These are phyloP conservation scores for Hypoxylon sp. DNA, from an alignment of 2,329 filamentous ascomycete genomes.

Conservation along the genomic window DNA sequence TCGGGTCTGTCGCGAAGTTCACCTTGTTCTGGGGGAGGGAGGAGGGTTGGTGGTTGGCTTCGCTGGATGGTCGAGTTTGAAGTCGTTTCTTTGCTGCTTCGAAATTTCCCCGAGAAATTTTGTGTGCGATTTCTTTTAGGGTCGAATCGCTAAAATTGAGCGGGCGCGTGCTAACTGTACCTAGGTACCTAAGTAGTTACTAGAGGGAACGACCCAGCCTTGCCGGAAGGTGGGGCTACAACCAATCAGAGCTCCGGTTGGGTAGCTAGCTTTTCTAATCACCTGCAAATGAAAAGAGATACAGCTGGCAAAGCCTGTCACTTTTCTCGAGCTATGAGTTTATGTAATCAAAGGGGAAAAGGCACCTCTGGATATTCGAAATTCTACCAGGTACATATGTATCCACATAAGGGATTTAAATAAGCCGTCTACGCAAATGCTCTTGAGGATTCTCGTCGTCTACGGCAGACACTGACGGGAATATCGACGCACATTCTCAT, in stretches of 20 bases:
- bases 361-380: too few species aligned
- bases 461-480: too few species aligned
- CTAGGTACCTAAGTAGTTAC: background rate
- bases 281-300: slow-evolving; percentile 8
- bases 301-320: slow-evolving; percentile 5
- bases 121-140: slow-evolving; percentile 67
- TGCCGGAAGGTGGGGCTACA: slow-evolving; percentile 47
- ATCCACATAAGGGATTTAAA: too few species aligned
- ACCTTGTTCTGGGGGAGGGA: slow-evolving; percentile 51
- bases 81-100: slow-evolving; percentile 52
- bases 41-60: slow-evolving; percentile 47
- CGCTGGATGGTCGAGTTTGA: slow-evolving; percentile 38
- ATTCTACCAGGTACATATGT: too few species aligned
- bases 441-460: too few species aligned
- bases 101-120: slow-evolving; percentile 57
- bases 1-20: slow-evolving; percentile 47
- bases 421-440: too few species aligned
- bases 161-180: too few species aligned
- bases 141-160: slow-evolving; percentile 51
- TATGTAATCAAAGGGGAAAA: background rate
- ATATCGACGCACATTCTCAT: too few species aligned
- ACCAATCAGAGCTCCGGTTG: slow-evolving; percentile 45
- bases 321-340: background rate
- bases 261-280: background rate
- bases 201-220: slow-evolving; percentile 25